Evolutionary conservation across 768 basidiomycete species (phyloP), one percentile per base, ranked within the genome.

Genomic region (Paxillus rubicundulus): DNA sequence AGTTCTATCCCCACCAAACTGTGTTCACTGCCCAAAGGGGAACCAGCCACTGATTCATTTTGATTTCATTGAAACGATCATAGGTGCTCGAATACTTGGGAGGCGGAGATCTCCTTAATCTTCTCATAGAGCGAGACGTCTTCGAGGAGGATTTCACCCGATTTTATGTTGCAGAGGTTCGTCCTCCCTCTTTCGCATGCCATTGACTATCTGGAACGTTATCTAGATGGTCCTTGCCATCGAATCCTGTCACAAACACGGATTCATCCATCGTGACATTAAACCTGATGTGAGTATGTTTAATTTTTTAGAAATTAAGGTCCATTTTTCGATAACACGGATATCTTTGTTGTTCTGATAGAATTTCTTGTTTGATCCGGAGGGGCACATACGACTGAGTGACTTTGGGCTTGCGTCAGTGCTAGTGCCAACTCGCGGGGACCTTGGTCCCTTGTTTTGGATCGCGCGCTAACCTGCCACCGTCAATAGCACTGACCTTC

Each of bases 211-310:
- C 56, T 49, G 70, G 49, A 61, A 67, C 61, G 40, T 58, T 70
- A 64, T 61, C 65, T 65, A 92, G 91, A 97, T 97, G 94, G 78
- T 98, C 53, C 81, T 98, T 17, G 92, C 92, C 28, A 86, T 98
- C 56, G 89, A 95, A 68, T 87, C 87, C 55, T 95, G 92, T 68
- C 94, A 97, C 73, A 87, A 86, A 68, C 85, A 90, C 61, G 95
- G 95, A 9, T 98, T 95, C 74, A 97, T 98, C 64, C 96, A 98
- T 75, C 84, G 96, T 55, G 96, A 99, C 75, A 95, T 98, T 73
- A 95, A 97, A 72, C 90, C 93, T 61, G 91, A 95, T 72, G 88
- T 90, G 69, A 67, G 84, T 72, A 32, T 21, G 50, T 17, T 56
- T 49, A 57, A 61, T 60, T 58, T 58, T 46, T 56, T 64, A 38